Base-by-base conservation (phyloP, 352 stramenopile genomes). In the Thalassiosira exigua region DNA sequence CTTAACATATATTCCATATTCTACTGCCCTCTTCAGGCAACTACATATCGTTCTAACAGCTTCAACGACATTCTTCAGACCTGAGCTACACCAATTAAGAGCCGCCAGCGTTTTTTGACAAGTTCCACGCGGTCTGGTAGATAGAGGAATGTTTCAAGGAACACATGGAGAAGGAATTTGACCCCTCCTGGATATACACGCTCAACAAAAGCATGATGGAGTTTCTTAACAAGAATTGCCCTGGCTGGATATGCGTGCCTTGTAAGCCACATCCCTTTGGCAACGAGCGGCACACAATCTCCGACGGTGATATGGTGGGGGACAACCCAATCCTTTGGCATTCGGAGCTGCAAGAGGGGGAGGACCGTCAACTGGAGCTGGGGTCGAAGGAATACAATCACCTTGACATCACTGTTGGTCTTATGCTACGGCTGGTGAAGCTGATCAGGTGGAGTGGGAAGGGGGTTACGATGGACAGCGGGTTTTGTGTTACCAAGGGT, bases 251-350 rank as follows among this genome's bases (percentile, higher is more conserved):
- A 7, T 39, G 62, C 50, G 29, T 42, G 56, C 73, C 64, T 39
- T 12, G 69, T 24, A 79, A 79, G 48, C 46, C 58, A 9, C 41
- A 67, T 29, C 69, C 58, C 14, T 54, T 79, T 4, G 69, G 69
- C 22, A 81, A 81, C 52, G 51, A 77, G 32, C 77, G 65, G 12
- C 73, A 81, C 53, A 73, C 56, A 26, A n/a, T n/a, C n/a, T n/a
- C n/a, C n/a, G n/a, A n/a, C n/a, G n/a, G n/a, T n/a, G 42, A 64
- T 36, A 64, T 41, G 41, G 69, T 54, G 29, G 66, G 41, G 14
- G n/a, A 66, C 21, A 60, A 26, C 11, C 30, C 26, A 29, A 69
- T 81, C 24, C 32, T 81, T 29, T 81, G 32, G 11, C 32, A 0
- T 1, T 14, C 72, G 5, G 73, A 81, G 42, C 33, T 79, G 5